Evolutionary conservation across 176 grass and related monocot genomes (phyloP).

Genomic region (Alloteropsis semialata): DNA sequence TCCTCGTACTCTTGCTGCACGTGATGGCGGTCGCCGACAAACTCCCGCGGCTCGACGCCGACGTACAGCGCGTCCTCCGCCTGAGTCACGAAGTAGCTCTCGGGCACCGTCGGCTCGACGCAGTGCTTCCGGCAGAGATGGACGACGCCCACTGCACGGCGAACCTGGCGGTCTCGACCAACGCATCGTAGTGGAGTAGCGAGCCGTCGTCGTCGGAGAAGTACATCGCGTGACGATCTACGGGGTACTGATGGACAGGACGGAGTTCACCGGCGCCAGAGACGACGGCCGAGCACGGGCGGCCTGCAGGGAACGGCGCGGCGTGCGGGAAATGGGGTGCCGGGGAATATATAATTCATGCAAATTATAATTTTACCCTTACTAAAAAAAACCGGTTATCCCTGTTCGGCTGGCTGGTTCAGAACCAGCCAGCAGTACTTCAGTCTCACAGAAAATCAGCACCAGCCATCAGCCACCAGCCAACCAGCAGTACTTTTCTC

Average conservation of each 20-base stretch:
- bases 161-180: constrained; percentile 31
- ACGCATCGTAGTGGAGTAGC: constrained; percentile 39
- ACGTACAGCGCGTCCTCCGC: neutral
- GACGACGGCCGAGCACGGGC: too few relatives aligned
- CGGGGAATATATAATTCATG: too few relatives aligned
- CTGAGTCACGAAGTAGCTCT: constrained; percentile 28
- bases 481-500: too few relatives aligned
- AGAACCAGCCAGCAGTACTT: too few relatives aligned
- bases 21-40: constrained; percentile 18
- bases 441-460: too few relatives aligned
- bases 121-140: constrained; percentile 43
- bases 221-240: constrained; percentile 29
- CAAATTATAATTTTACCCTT: too few relatives aligned
- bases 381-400: too few relatives aligned
- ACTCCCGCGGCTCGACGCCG: neutral
- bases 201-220: constrained; percentile 44
- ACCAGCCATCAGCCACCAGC: too few relatives aligned
- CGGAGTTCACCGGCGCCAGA: too few relatives aligned
- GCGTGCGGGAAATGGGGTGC: too few relatives aligned
- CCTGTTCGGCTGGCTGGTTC: too few relatives aligned
- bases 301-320: too few relatives aligned
- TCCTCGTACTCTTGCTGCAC: constrained; percentile 38
- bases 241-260: constrained; percentile 56
- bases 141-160: constrained; percentile 24
- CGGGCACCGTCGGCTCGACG: constrained; percentile 33